phyloP scores from a whole-genome alignment of 2,329 filamentous ascomycete species.

The Talaromyces sp. region DNA sequence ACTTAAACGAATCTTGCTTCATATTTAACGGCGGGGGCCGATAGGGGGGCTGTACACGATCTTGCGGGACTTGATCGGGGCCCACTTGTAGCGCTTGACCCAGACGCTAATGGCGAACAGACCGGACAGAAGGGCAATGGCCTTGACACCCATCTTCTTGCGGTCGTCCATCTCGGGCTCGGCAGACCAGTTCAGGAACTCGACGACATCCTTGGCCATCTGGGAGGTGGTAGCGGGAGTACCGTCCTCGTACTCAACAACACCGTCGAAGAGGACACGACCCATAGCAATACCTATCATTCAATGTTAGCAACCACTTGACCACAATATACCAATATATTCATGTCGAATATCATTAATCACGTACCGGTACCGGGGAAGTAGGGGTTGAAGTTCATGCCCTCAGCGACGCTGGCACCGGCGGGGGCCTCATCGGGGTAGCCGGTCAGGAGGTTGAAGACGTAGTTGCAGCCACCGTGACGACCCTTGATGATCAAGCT shows the following conservation, averaged over 20 bases:
- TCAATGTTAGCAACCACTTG: neutral
- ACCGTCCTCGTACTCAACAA: constrained; percentile 97
- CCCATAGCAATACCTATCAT: constrained; percentile 82
- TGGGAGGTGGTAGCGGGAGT: constrained; percentile 94
- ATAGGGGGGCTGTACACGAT: constrained; percentile 78
- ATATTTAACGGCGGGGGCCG: constrained; percentile 39
- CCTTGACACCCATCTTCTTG: constrained; percentile 99
- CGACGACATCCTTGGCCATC: constrained; percentile 99
- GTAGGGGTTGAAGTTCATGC: constrained; percentile 99
- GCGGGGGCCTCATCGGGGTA: constrained; percentile 96
- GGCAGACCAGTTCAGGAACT: constrained; percentile 99
- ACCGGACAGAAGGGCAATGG: constrained; percentile 75
- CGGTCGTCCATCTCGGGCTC: constrained; percentile 99
- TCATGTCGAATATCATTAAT: neutral
- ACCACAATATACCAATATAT: neutral
- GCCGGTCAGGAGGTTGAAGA: constrained; percentile 94
- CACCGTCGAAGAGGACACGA: constrained; percentile 93
- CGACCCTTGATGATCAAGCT: constrained; percentile 96
- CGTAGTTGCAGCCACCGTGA: constrained; percentile 97
- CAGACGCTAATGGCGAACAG: constrained; percentile 88
- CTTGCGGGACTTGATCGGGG: constrained; percentile 93
- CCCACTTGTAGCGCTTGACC: constrained; percentile 99
- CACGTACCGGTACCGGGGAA: constrained; percentile 87
- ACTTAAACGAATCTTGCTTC: constrained; percentile 31
- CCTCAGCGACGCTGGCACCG: constrained; percentile 79